Evolutionary conservation across 2,329 filamentous ascomycete genomes (phyloP).

Genomic region (Pyrenophora teres): DNA sequence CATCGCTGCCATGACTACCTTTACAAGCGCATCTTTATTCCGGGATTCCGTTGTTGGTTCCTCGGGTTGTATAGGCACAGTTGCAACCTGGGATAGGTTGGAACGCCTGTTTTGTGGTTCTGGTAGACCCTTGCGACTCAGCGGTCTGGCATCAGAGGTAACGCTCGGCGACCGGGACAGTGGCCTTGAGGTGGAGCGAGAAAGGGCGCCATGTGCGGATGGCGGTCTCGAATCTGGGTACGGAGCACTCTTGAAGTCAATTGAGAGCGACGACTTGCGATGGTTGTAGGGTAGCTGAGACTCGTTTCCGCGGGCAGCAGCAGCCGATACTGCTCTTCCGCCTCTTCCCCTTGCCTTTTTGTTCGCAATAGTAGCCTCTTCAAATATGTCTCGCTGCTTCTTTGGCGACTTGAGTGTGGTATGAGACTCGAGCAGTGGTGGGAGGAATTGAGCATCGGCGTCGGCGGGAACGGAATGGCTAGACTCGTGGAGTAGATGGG

Average conservation of each 20-base stretch:
- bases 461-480: conserved; percentile 1
- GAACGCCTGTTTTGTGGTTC: conserved; percentile 39
- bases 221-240: conserved; percentile 31
- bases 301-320: conserved; percentile 44
- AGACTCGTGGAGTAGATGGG: conserved; percentile 42
- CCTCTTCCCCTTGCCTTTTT: conserved; percentile 50
- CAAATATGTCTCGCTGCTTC: conserved; percentile 53
- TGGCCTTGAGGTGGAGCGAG: conserved; percentile 31
- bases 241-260: conserved; percentile 29
- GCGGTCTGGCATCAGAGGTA: conserved; percentile 36
- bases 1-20: conserved; percentile 60
- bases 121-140: conserved; percentile 36
- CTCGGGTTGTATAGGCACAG: conserved; percentile 33
- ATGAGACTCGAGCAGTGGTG: conserved; percentile 30
- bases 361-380: conserved; percentile 52
- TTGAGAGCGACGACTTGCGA: conserved; percentile 38
- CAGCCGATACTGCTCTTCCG: conserved; percentile 51
- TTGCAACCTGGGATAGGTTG: conserved; percentile 42
- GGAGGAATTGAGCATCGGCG: conserved; percentile 42
- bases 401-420: conserved; percentile 41
- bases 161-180: conserved; percentile 43
- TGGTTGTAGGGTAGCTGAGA: conserved; percentile 34
- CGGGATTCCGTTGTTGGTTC: conserved; percentile 44
- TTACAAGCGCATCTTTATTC: conserved; percentile 58
- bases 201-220: conserved; percentile 29